These are phyloP conservation scores for Colletotrichum higginsianum DNA, from an alignment of 2,329 filamentous ascomycete species.

Conservation along the genomic window DNA sequence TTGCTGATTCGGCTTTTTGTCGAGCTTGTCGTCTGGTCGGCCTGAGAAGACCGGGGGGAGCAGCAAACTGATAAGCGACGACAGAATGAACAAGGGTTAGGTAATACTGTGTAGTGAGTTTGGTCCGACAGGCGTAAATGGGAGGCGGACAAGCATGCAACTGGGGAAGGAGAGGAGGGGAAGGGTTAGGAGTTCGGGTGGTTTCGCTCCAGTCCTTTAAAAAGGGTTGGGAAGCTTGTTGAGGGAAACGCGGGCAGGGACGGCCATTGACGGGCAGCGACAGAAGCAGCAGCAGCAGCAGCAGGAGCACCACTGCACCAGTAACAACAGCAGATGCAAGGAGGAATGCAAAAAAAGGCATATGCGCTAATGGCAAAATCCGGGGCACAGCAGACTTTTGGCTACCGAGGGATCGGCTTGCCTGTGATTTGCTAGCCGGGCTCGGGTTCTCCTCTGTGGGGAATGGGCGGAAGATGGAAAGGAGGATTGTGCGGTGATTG, in stretches of 20 bases:
- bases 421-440: conserved; percentile 40
- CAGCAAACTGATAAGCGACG: conserved; percentile 3
- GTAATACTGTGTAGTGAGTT: conserved; percentile 20
- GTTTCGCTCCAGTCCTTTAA: conserved; percentile 37
- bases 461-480: neutral
- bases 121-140: conserved; percentile 3
- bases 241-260: conserved; percentile 27
- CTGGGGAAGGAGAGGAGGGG: neutral
- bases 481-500: conserved; percentile 24
- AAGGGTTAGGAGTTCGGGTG: conserved; percentile 35
- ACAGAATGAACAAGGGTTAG: conserved; percentile 1
- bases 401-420: conserved; percentile 32
- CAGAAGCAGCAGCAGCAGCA: conserved; percentile 10
- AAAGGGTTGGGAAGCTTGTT: conserved; percentile 42
- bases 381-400: conserved; percentile 35
- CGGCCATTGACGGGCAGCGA: conserved; percentile 27
- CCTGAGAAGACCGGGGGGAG: neutral
- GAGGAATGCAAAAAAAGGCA: conserved; percentile 23
- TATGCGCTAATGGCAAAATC: conserved; percentile 42
- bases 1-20: conserved; percentile 27
- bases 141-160: conserved; percentile 8
- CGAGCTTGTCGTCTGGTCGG: conserved; percentile 8
- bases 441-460: conserved; percentile 25
- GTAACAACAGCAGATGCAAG: conserved; percentile 9
- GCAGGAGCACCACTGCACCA: conserved; percentile 5